Percentiles rank a stretch among this genome's conserved stretches.
Conservation (phyloP, 2,329 filamentous ascomycete species). For the Cylindrodendrum hubeiense region DNA sequence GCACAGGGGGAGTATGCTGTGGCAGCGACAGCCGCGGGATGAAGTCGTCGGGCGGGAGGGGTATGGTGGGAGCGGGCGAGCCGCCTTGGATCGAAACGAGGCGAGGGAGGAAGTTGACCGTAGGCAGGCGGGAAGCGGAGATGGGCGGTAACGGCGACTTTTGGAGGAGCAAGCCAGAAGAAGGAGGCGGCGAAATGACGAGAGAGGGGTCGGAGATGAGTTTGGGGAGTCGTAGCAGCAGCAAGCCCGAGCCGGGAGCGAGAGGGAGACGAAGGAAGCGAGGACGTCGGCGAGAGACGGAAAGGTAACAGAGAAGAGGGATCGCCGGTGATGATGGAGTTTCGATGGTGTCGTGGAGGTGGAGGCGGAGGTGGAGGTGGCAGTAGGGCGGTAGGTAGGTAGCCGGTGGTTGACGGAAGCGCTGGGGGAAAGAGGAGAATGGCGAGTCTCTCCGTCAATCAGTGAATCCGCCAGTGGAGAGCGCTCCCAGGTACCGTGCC, state of each 20-base stretch:
- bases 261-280: not conserved
- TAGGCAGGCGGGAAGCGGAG: constrained; percentile 13
- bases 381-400: not conserved
- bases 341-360: constrained; percentile 23
- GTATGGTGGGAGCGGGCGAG: not conserved
- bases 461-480: constrained; percentile 12
- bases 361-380: constrained; percentile 19
- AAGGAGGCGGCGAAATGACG: not conserved
- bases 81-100: constrained; percentile 4
- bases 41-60: not conserved
- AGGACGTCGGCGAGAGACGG: not conserved
- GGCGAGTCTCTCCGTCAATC: constrained; percentile 6
- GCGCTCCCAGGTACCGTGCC: constrained; percentile 21
- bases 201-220: not conserved
- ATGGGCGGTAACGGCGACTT: constrained; percentile 10
- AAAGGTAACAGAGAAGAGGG: constrained; percentile 9
- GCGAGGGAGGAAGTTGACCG: not conserved
- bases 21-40: not conserved
- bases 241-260: constrained; percentile 7
- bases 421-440: constrained; percentile 16
- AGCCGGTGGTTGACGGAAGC: constrained; percentile 19
- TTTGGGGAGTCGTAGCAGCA: not conserved
- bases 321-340: constrained; percentile 25
- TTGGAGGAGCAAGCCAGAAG: constrained; percentile 8
- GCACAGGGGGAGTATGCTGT: not conserved